phyloP scores from a whole-genome alignment of 371 early-diverging fungal genomes.

The Thermomucor indicae-seudaticae region DNA sequence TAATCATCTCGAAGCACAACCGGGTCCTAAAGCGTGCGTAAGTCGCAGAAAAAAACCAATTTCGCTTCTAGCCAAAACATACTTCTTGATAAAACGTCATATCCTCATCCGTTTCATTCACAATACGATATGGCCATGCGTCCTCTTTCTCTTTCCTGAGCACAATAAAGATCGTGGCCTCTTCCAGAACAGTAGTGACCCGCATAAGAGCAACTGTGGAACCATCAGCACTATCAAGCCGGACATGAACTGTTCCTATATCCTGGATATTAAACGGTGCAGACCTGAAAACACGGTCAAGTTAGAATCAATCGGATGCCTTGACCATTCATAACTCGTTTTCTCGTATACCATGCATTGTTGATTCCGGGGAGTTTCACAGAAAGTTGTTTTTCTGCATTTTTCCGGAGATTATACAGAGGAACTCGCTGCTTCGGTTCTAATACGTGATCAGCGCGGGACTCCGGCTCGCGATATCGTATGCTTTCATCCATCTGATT shows the following conservation, averaged over 20 bases:
- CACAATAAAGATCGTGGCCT: constrained; percentile 87
- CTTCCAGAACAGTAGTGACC: constrained; percentile 75
- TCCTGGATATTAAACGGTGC: constrained; percentile 86
- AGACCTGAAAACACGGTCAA: constrained; percentile 66
- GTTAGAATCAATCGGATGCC: not conserved
- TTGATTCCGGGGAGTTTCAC: constrained; percentile 68
- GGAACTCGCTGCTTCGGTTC: constrained; percentile 61
- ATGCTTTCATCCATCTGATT: constrained; percentile 74
- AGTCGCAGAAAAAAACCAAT: not conserved
- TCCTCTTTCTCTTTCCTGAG: constrained; percentile 67
- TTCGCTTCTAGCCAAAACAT: not conserved
- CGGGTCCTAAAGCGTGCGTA: constrained; percentile 17
- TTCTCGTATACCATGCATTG: constrained; percentile 83
- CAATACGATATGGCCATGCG: constrained; percentile 91
- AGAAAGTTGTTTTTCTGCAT: constrained; percentile 63
- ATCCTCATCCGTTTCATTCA: constrained; percentile 79
- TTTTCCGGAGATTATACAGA: constrained; percentile 63
- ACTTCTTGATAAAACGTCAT: constrained; percentile 81
- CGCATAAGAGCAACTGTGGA: constrained; percentile 65
- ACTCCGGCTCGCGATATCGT: constrained; percentile 70
- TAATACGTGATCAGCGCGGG: constrained; percentile 47
- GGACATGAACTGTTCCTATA: constrained; percentile 81
- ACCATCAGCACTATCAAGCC: constrained; percentile 56
- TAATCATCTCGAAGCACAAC: constrained; percentile 31
- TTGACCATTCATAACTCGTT: too few species aligned